Base-by-base conservation (phyloP, 352 stramenopile species). In the Phytopythium chamaehyphon region DNA sequence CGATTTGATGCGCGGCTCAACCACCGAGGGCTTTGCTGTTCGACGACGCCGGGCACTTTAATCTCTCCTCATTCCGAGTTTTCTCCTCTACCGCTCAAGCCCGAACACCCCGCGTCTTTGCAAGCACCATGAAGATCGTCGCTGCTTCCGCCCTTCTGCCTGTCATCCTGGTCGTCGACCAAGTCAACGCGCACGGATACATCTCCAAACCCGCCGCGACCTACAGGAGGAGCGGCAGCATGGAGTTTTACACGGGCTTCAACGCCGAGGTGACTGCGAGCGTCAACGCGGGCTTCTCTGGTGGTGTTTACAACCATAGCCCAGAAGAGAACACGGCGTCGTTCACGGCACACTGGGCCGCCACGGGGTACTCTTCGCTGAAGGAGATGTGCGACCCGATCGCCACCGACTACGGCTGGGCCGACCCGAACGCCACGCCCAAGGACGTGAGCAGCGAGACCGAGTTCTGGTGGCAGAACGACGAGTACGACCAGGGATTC, bases 401-500 rank as follows among this genome's bases (percentile, higher is more conserved):
- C 38, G 56, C 58, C 35, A 57, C 62, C 16, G 68, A 49, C 19
- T 81, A 69, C 37, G 64, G 68, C 1, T 47, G 52, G 39, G 66
- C 71, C n/a, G 50, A 64, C 2, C 40, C 57, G 16, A 62, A 57
- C 4, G 59, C 44, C 18, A 24, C 51, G 10, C 57, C 64, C 1
- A 28, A 73, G 9, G 64, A 77, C 38, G 70, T 81, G 15, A 71
- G 53, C 43, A 40, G 51, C 40, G 57, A 61, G 31, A 60, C 31
- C 3, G 56, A 64, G 31, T 72, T 71, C 53, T 65, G 53, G 64
- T 71, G 57, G 56, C 59, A 74, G 47, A 76, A 76, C 49, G 57
- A 78, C 55, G 46, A 82, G 51, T 64, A 66, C 44, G 62, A 68
- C 15, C 38, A 67, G 23, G 71, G 67, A 4, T 70, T 82, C 38